Base-by-base conservation (phyloP, 148 eudicot species). In the Fagopyrum esculentum region DNA sequence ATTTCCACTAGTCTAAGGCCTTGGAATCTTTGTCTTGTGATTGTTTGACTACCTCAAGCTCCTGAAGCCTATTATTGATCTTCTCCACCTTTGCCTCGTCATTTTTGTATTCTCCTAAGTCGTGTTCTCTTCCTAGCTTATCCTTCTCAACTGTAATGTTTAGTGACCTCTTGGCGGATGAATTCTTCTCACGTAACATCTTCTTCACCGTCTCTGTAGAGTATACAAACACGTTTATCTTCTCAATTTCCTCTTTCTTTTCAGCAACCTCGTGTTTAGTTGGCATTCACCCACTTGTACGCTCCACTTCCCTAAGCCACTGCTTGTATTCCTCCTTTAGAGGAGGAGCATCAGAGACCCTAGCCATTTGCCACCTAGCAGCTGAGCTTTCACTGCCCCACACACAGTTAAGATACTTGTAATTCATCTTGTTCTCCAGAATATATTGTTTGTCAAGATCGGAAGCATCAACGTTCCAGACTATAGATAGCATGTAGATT, bases 281-380 rank as follows among this genome's bases (percentile, higher is more conserved):
- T 10, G 88, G 97, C 97, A 90, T 86, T 71, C 91, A 83, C 4
- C 96, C 98, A 15, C 82, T 84, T 19, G 81, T 85, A 12, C 93
- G 91, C 81, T 95, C 98, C 74, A 95, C 97, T 77, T 92, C 98
- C 79, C 83, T 85, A 19, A 87, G 82, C 97, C 97, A 92, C 74
- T 85, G 97, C 16, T 86, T 93, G 81, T 82, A 95, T 84, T 95
- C 99, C 64, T 95, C 97, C 85, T 83, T 90, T 1, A 80, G 57
- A 9, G 99, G 98, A 15, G 88, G 81, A 43, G 93, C 78, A 80
- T 95, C 99, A 0, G 99, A 95, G 52, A 95, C 76, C 87, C 95
- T 86, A 51, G 96, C 97, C 99, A 95, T 95, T 85, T 92, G 98
- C 99, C 99, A 95, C 80, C 99, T 82, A 45, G 99, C 99, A 81